Percentiles rank a stretch among this genome's conserved stretches.
Evolutionary conservation across 257 asterid genomes (phyloP).

Genomic region (Cinchona pubescens): DNA sequence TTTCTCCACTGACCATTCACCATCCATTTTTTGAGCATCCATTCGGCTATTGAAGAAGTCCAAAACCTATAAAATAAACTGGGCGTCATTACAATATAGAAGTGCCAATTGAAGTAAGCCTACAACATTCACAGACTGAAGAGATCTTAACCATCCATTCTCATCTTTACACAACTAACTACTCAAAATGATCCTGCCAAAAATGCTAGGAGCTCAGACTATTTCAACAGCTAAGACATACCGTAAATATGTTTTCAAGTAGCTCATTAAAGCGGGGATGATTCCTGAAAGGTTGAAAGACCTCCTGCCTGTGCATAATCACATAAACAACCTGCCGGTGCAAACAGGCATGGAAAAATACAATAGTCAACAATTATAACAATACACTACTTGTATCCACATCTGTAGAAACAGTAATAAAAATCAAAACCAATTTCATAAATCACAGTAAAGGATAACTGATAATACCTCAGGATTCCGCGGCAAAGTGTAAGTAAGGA

Average conservation of each 20-base stretch:
- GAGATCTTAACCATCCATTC: not conserved
- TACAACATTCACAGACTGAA: not conserved
- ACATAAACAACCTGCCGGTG: constrained; percentile 81
- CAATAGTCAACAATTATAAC: not conserved
- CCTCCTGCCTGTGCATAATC: constrained; percentile 92
- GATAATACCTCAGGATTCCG: constrained; percentile 81
- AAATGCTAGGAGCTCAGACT: not conserved
- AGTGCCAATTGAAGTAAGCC: not conserved
- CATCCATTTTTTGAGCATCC: constrained; percentile 68
- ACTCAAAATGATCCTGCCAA: not conserved
- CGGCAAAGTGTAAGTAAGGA: constrained; percentile 76
- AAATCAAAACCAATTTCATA: constrained; percentile 13
- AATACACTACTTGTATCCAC: not conserved
- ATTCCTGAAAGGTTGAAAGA: constrained; percentile 83
- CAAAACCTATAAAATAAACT: constrained; percentile 49
- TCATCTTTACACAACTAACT: not conserved
- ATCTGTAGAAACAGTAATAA: not conserved
- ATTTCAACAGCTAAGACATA: constrained; percentile 27
- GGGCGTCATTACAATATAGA: not conserved
- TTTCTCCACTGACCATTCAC: constrained; percentile 95
- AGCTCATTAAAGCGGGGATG: constrained; percentile 92
- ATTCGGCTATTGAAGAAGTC: constrained; percentile 85
- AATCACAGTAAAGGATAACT: constrained; percentile 19
- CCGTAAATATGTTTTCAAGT: constrained; percentile 81
- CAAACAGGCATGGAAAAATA: constrained; percentile 17